Evolutionary conservation across 306 rosid species (phyloP).

Genomic region (Trifolium repens): DNA sequence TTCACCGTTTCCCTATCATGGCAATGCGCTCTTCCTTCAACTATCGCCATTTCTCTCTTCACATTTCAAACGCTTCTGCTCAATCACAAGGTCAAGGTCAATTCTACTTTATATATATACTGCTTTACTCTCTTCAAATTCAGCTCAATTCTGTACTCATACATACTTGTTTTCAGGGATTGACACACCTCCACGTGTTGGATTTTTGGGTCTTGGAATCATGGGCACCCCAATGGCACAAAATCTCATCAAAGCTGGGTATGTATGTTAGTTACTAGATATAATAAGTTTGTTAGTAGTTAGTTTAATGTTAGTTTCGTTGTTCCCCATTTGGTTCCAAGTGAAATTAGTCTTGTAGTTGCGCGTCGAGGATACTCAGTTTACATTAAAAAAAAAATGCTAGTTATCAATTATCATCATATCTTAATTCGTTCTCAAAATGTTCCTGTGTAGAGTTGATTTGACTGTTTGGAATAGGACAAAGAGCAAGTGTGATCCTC

Average conservation of each 20-base stretch:
- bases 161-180: constrained; percentile 27
- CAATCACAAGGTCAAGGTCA: not conserved
- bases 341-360: no score
- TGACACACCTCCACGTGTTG: constrained; percentile 58
- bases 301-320: no score
- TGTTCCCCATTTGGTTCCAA: no score
- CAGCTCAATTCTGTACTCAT: not conserved
- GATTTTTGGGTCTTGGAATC: constrained; percentile 92
- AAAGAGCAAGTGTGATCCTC: constrained; percentile 86
- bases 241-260: constrained; percentile 87
- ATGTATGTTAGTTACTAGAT: not conserved
- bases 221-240: constrained; percentile 98
- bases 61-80: not conserved
- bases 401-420: no score
- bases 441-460: constrained; percentile 59
- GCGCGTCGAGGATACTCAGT: no score
- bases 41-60: constrained; percentile 23
- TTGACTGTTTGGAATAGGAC: constrained; percentile 95
- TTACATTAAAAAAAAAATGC: no score
- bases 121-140: constrained; percentile 45
- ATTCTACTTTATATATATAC: no score
- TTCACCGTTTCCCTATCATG: constrained; percentile 32
- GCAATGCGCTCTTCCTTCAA: constrained; percentile 60
- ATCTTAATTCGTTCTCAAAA: constrained; percentile 9
- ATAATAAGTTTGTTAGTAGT: no score